A percentile compares a stretch with the other conserved stretches of the same genome.
phyloP scores from a whole-genome alignment of 768 basidiomycete species.

The Pulveroboletus sp. region DNA sequence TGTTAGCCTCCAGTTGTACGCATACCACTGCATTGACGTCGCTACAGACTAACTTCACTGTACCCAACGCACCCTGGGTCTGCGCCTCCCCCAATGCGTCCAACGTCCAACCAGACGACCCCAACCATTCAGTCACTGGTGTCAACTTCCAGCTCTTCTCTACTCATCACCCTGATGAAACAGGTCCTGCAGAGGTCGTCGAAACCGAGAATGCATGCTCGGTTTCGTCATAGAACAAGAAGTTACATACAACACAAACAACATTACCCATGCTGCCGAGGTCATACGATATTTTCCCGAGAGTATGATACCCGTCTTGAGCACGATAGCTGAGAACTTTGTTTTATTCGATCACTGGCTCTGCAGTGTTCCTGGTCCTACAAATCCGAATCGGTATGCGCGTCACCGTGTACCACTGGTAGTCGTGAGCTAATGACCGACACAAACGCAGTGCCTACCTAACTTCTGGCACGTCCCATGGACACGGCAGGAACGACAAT shows the following conservation, averaged over 20 bases:
- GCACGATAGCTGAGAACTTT: constrained; percentile 24
- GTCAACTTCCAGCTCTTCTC: constrained; percentile 24
- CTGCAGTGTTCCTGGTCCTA: constrained; percentile 26
- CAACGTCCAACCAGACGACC: constrained; percentile 25
- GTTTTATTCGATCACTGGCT: constrained; percentile 24
- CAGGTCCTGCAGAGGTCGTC: neutral
- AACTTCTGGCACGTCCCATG: constrained; percentile 25
- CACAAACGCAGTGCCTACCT: constrained; percentile 17
- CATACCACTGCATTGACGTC: neutral
- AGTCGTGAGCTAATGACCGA: neutral
- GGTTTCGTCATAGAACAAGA: constrained; percentile 23
- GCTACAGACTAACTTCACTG: constrained; percentile 14
- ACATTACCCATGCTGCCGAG: constrained; percentile 16
- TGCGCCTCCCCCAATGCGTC: constrained; percentile 15
- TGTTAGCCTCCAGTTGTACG: too few species aligned
- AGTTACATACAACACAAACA: constrained; percentile 7
- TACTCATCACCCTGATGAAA: constrained; percentile 20
- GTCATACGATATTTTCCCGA: constrained; percentile 21
- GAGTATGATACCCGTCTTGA: constrained; percentile 22
- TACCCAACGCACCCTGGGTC: constrained; percentile 6
- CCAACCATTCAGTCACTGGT: constrained; percentile 23
- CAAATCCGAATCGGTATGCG: constrained; percentile 24
- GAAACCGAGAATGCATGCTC: constrained; percentile 14
- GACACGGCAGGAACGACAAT: constrained; percentile 18
- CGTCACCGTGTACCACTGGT: neutral